Base-by-base conservation (phyloP, 2,329 filamentous ascomycete genomes). In the Emmonsiellopsis sp. region DNA sequence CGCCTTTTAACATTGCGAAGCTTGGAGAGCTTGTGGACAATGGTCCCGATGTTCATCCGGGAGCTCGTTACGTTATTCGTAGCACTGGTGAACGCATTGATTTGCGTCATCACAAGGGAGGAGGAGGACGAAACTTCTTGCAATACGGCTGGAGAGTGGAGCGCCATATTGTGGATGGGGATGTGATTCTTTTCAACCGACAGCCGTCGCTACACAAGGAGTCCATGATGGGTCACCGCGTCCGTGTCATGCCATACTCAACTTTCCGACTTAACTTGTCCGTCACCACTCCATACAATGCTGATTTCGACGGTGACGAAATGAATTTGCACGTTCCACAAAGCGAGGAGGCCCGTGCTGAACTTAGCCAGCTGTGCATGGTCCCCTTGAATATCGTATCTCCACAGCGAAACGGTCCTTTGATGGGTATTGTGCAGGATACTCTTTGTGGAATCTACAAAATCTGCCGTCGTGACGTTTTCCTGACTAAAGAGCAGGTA, bases 301-400 rank as follows among this genome's bases (percentile, higher is more conserved):
- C 93, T 63, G 93, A 98, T 87, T 98, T 98, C 74, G 93, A 98
- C 67, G 93, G 93, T 74, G 93, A 98, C 70, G 93, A 99, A 73
- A 99, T 99, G 93, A 99, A 99, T 68, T 83, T 99, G 74, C 93
- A 99, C 80, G 94, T 98, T 51, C 94, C 93, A 3, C 93, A 99
- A 67, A 93, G 88, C 39, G 91, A 98, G 67, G 94, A 99, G 71
- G 94, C 94, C 36, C 87, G 93, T 56, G 90, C 94, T 45, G 93
- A 99, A 71, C 83, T 98, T 62, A 88, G 84, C 70, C 86, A 97
- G 68, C 81, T 99, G 11, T 97, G 92, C 70, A 86, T 97, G 80
- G 93, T 99, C n/a, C 93, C 93, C 0, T 81, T 93, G 62, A 96
- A 98, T 71, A 97, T 99, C 64, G 94, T 98, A 8, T 98, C 94